A percentile compares a stretch with the other conserved stretches of the same genome.
phyloP scores from a whole-genome alignment of 2,329 filamentous ascomycete genomes.

The Cryphonectria japonica region DNA sequence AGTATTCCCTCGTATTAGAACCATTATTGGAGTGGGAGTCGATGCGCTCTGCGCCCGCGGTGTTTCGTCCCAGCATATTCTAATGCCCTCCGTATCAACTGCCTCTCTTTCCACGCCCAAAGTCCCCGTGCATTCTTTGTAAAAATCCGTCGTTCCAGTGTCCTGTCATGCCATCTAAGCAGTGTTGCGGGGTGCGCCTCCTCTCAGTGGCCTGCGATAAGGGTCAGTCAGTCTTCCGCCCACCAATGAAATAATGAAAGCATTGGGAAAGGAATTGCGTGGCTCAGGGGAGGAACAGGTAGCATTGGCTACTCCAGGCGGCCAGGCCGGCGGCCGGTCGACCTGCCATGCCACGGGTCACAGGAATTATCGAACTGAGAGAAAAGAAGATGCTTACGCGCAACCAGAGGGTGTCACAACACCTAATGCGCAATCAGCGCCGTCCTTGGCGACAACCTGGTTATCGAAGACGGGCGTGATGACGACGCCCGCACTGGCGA shows the following conservation, averaged over 20 bases:
- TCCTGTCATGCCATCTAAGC: not conserved
- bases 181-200: conserved; percentile 25
- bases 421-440: conserved; percentile 60
- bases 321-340: not conserved
- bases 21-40: conserved; percentile 17
- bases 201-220: conserved; percentile 19
- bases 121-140: not conserved
- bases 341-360: not conserved
- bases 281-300: not conserved
- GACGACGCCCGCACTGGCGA: conserved; percentile 58
- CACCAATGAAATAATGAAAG: not conserved
- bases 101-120: not conserved
- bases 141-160: not conserved
- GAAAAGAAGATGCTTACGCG: conserved; percentile 49
- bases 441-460: conserved; percentile 53
- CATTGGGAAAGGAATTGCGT: not conserved
- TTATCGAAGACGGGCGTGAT: conserved; percentile 56
- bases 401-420: conserved; percentile 60
- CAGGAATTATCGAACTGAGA: not conserved
- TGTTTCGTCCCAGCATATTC: not conserved
- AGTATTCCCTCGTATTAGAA: conserved; percentile 9
- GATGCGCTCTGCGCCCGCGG: not conserved
- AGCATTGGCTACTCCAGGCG: not conserved
- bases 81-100: not conserved
- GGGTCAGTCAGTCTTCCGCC: not conserved